These are phyloP conservation scores for Pseudocercospora fuligena DNA, from an alignment of 2,329 filamentous ascomycete genomes.

Conservation along the genomic window DNA sequence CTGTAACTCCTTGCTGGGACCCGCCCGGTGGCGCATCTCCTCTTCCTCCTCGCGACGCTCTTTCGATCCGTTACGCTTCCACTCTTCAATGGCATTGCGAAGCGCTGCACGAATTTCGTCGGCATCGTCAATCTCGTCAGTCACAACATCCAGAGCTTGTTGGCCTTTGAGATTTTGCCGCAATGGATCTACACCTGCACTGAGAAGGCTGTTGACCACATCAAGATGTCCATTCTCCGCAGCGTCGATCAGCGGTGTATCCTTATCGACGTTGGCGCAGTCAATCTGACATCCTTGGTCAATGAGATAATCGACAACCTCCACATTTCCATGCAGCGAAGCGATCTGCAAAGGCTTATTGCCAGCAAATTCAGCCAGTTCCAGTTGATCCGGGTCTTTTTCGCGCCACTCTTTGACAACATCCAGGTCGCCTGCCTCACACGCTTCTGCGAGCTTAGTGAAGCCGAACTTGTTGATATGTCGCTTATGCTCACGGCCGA, in stretches of 20 bases:
- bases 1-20: slow-evolving; percentile 47
- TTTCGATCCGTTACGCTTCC: slow-evolving; percentile 46
- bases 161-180: slow-evolving; percentile 91
- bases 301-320: slow-evolving; percentile 87
- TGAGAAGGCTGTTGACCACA: slow-evolving; percentile 82
- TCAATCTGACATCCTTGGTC: slow-evolving; percentile 84
- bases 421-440: slow-evolving; percentile 82
- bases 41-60: slow-evolving; percentile 59
- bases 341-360: slow-evolving; percentile 96
- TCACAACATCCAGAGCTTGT: slow-evolving; percentile 83
- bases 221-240: slow-evolving; percentile 93
- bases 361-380: slow-evolving; percentile 90
- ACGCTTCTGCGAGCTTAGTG: slow-evolving; percentile 87
- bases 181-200: slow-evolving; percentile 87
- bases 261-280: slow-evolving; percentile 73
- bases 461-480: slow-evolving; percentile 91
- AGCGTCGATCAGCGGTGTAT: slow-evolving; percentile 93
- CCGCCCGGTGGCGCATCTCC: slow-evolving; percentile 45
- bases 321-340: slow-evolving; percentile 79
- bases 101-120: slow-evolving; percentile 65
- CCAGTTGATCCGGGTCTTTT: slow-evolving; percentile 84
- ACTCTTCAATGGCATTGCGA: slow-evolving; percentile 51
- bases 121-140: slow-evolving; percentile 79
- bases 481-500: slow-evolving; percentile 72
- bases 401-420: slow-evolving; percentile 73